Base-by-base conservation (phyloP, 2,329 filamentous ascomycete genomes). In the Sporothrix globosa region DNA sequence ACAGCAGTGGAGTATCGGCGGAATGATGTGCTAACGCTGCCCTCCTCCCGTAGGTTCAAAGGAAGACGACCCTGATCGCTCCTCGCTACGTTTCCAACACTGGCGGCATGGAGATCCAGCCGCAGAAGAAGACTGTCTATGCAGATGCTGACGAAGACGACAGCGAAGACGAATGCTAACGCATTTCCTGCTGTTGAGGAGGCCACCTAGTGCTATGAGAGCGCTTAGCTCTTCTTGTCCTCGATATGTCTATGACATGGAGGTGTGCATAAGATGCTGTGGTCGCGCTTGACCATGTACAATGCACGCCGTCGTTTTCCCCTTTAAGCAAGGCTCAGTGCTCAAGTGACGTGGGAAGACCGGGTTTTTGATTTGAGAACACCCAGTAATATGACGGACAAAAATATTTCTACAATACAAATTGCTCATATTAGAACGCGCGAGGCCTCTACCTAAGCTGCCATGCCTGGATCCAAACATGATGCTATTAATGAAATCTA, bases 141-240 rank as follows among this genome's bases (percentile, higher is more conserved):
- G 73, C 73, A 4, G 73, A 73, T 13, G 60, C 46, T 3, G 71
- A 72, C 11, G 71, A 74, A 11, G 70, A 73, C 30, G 73, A 70
- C 4, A 73, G 71, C 48, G 71, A 70, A 1, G 73, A 74, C 17
- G 73, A 74, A 50, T 74, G 73, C n/a, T 73, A 19, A 46, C 2
- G 44, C 17, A 63, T 44, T 63, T 41, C n/a, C 34, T 41, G 34
- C 34, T 6, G 34, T 9, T 34, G 34, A 34, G 34, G 44, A 48
- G 44, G 44, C 44, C 44, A 48, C 13, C 17, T 4, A 3, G 44
- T 46, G 44, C 13, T 4, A 5, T 19, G 3, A 48, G 14, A 6
- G 44, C 5, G 44, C 14, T 6, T 19, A 5, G 17, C 17, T 17
- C 44, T 19, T 48, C 44, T 19, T 14, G 17, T 19, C 44, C 2